These are phyloP conservation scores for Graphilbum fragrans DNA, from an alignment of 2,329 filamentous ascomycete species.

Conservation along the genomic window DNA sequence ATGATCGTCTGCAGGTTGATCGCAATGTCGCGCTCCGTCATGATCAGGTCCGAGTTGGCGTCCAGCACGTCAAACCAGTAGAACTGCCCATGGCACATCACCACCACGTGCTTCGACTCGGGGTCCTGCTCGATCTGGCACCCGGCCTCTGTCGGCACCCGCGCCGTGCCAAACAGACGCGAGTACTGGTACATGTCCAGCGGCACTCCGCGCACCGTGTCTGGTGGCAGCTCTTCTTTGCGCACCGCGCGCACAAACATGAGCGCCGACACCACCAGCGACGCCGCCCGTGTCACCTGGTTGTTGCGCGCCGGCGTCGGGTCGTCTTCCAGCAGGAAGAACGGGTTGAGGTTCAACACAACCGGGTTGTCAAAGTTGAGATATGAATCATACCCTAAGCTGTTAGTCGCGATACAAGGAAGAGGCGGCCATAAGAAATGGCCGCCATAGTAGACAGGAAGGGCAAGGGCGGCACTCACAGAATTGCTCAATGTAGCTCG, in stretches of 20 bases:
- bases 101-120: conserved; percentile 83
- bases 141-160: conserved; percentile 86
- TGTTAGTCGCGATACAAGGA: background rate
- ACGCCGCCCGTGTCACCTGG: conserved; percentile 88
- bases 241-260: conserved; percentile 89
- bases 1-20: conserved; percentile 87
- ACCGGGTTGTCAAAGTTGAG: conserved; percentile 97
- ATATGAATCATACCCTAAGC: conserved; percentile 91
- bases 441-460: too few species aligned
- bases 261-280: conserved; percentile 77
- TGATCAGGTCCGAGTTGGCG: conserved; percentile 87
- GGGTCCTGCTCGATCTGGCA: conserved; percentile 95
- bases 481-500: conserved; percentile 97
- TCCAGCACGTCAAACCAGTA: conserved; percentile 99
- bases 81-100: conserved; percentile 88
- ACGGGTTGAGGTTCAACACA: conserved; percentile 92
- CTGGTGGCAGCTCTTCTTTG: conserved; percentile 83
- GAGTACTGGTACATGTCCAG: conserved; percentile 99
- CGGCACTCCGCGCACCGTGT: conserved; percentile 70
- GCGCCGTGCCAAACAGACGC: conserved; percentile 83
- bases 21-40: conserved; percentile 88
- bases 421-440: too few species aligned
- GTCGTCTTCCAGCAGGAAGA: conserved; percentile 95
- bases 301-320: conserved; percentile 93
- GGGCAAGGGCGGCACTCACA: conserved; percentile 48